phyloP scores from a whole-genome alignment of 495 filamentous ascomycete genomes.

The Lasiosphaeria hispida region DNA sequence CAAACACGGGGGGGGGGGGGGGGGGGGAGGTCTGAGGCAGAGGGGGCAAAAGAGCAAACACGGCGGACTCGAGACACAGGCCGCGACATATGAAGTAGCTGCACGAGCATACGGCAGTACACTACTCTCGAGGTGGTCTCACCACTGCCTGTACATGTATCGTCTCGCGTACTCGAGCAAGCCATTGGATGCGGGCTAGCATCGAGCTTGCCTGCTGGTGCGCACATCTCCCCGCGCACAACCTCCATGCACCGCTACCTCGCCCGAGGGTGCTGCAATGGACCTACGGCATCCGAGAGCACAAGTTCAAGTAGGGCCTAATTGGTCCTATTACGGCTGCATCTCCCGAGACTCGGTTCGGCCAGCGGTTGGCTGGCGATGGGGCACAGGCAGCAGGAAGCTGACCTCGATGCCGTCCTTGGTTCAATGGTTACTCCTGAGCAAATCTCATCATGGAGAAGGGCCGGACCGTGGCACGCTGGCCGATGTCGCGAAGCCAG shows the following conservation, averaged over 20 bases:
- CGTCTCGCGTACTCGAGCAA: conserved; percentile 11
- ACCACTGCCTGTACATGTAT: conserved; percentile 10
- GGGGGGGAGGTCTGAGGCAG: conserved; percentile 6
- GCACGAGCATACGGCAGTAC: conserved; percentile 12
- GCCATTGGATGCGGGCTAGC: conserved; percentile 17
- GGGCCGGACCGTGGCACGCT: conserved; percentile 15
- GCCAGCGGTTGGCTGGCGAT: neutral
- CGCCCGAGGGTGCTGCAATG: neutral
- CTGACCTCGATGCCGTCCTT: conserved; percentile 5
- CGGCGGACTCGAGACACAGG: conserved; percentile 5
- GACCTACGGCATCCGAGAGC: conserved; percentile 13
- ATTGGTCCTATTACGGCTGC: neutral
- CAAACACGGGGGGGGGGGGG: conserved; percentile 8
- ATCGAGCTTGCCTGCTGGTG: neutral
- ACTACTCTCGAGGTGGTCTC: conserved; percentile 12
- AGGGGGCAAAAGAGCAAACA: conserved; percentile 4
- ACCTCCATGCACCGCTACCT: neutral
- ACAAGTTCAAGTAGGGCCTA: neutral
- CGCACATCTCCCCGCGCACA: neutral
- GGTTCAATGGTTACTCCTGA: neutral
- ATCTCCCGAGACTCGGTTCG: neutral
- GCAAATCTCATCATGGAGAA: conserved; percentile 4
- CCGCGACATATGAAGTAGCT: neutral
- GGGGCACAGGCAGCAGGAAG: neutral
- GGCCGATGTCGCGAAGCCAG: conserved; percentile 3